A percentile compares a stretch with the other conserved stretches of the same genome.
These are phyloP conservation scores for Fragilaria crotonensis DNA, from an alignment of 108 stramenopile genomes.

Conservation along the genomic window DNA sequence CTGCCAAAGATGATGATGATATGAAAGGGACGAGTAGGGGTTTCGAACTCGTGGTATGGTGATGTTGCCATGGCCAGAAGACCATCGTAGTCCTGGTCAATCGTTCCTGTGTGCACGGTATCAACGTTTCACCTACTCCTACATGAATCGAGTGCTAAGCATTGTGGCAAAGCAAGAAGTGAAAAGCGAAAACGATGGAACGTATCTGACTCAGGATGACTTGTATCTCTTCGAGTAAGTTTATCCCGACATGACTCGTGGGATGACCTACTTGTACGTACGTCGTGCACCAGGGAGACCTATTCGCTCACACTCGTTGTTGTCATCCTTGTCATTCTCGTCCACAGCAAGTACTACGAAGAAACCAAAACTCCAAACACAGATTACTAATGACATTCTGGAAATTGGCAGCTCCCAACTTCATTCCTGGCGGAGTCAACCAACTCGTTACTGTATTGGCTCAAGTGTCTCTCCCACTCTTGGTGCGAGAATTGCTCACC, in stretches of 20 bases:
- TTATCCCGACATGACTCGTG: background rate
- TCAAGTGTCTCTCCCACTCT: slow-evolving; percentile 60
- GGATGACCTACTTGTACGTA: no score
- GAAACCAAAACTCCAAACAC: background rate
- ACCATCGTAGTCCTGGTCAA: no score
- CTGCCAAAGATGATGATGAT: no score
- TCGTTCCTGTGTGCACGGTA: no score
- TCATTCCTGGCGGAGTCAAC: slow-evolving; percentile 63
- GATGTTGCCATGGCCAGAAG: no score
- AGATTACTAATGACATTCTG: slow-evolving; percentile 51
- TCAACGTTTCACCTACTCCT: no score
- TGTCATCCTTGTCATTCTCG: slow-evolving; percentile 5
- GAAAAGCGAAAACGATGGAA: background rate
- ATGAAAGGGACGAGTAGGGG: no score
- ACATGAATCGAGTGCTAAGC: slow-evolving; percentile 1
- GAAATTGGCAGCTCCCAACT: slow-evolving; percentile 37
- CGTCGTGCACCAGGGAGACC: no score
- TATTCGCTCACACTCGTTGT: no score
- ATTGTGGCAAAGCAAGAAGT: background rate
- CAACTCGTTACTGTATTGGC: slow-evolving; percentile 59
- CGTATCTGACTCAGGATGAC: slow-evolving; percentile 35
- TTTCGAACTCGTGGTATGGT: no score
- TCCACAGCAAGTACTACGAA: background rate
- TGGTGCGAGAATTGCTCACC: slow-evolving; percentile 56
- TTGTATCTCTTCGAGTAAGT: slow-evolving; percentile 32